Evolutionary conservation across 331 rosid species (phyloP).

Genomic region (Quercus tomentella): DNA sequence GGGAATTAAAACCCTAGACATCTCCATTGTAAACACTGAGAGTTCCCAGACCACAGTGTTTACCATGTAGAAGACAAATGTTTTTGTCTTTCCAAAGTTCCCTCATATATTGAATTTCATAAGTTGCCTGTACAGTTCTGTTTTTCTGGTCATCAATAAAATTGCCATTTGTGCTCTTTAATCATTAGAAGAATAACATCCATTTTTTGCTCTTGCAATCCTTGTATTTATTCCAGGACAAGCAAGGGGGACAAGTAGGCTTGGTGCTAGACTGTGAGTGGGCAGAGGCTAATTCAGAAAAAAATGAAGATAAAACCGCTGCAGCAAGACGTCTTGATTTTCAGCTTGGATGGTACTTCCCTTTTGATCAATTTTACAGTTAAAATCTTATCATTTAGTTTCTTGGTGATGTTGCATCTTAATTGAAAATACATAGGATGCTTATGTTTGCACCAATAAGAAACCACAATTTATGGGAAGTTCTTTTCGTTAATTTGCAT

Average conservation of each 20-base stretch:
- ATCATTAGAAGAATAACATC: not conserved
- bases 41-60: too few species aligned
- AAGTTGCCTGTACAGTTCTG: not conserved
- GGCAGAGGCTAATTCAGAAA: conserved; percentile 87
- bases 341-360: conserved; percentile 82
- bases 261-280: conserved; percentile 82
- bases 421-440: not conserved
- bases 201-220: conserved; percentile 16
- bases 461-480: not conserved
- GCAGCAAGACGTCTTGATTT: conserved; percentile 91
- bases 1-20: too few species aligned
- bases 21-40: too few species aligned
- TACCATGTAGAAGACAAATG: not conserved
- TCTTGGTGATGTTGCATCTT: not conserved
- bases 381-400: not conserved
- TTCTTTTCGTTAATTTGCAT: not conserved
- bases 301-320: conserved; percentile 65
- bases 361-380: not conserved
- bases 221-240: conserved; percentile 40
- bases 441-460: not conserved
- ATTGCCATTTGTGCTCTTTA: not conserved
- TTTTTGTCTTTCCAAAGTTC: not conserved
- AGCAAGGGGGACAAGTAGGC: conserved; percentile 84
- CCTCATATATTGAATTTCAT: not conserved
- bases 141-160: not conserved